Evolutionary conservation across 2,329 filamentous ascomycete species (phyloP), one percentile per base, ranked within the genome.

Genomic region (Ophiostoma perfectum): DNA sequence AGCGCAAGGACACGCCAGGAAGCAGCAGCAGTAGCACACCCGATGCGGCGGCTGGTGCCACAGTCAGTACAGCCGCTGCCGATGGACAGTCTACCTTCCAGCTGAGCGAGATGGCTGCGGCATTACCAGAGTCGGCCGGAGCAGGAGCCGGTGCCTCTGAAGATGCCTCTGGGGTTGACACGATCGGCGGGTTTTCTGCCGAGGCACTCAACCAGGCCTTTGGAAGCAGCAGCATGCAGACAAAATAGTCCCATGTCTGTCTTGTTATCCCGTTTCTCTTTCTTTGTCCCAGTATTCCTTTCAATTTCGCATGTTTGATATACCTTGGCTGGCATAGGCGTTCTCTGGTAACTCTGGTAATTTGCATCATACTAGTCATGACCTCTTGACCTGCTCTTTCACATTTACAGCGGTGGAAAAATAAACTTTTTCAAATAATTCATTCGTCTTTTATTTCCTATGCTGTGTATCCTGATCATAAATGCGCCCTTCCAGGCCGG

Each of bases 1-100:
- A 90, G 78, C 84, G 81, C 73, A 73, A 75, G 11, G n/a, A 63
- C n/a, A 16, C 55, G 52, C 64, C 49, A 83, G 81, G 73, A 4
- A 8, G 66, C 49, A 77, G 39, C 72, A 76, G 36, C 55, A 41
- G 58, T 12, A 36, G 39, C 39, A 41, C 27, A 27, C 27, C 27
- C 27, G 27, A 27, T 1, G 27, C 27, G 27, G 27, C 27, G 27
- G 27, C 27, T 27, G 27, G 39, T 16, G 16, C 27, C 39, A n/a
- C 38, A 6, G 11, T 5, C 3, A 16, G 58, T 8, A 63, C 38
- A 4, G 55, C 9, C 11, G 36, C 36, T 42, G 58, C 1, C 71
- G 74, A 66, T 18, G 45, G 66, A 12, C 42, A 45, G 2, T 58
- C 67, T 4, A 45, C 64, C 2, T 36, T 47, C 5, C 64, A 69